phyloP scores from a whole-genome alignment of 2,329 filamentous ascomycete genomes.

The Pestalotiopsis sp. region DNA sequence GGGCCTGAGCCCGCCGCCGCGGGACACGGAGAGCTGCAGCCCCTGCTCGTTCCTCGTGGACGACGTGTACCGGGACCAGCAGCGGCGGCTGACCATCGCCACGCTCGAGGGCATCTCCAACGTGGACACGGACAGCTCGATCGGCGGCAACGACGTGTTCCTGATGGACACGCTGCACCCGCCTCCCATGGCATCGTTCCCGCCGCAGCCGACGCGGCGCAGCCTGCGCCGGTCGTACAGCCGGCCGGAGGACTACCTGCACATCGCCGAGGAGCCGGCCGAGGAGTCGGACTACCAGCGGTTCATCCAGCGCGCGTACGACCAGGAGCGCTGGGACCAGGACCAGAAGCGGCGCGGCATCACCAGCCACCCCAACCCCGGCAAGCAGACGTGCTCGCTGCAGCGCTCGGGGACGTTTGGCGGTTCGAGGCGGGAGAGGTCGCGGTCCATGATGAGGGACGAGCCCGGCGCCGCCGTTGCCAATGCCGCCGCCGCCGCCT shows the following conservation, averaged over 20 bases:
- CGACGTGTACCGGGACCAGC: neutral
- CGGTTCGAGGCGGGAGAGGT: neutral
- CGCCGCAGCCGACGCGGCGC: neutral
- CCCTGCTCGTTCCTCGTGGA: neutral
- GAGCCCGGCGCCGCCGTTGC: neutral
- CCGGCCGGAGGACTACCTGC: conserved; percentile 1
- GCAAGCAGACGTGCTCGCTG: neutral
- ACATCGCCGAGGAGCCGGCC: neutral
- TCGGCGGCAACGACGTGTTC: neutral
- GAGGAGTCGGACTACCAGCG: conserved; percentile 12
- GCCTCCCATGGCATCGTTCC: neutral
- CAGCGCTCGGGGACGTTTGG: conserved; percentile 7
- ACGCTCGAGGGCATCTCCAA: neutral
- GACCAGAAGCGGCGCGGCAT: conserved; percentile 9
- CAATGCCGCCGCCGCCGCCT: neutral
- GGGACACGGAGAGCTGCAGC: neutral
- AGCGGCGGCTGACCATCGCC: conserved; percentile 1
- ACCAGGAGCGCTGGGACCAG: conserved; percentile 10
- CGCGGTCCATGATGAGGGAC: neutral
- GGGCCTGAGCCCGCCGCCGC: neutral
- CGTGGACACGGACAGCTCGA: conserved; percentile 5
- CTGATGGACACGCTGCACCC: neutral
- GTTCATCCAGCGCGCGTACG: conserved; percentile 10
- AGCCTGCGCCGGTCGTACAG: conserved; percentile 9
- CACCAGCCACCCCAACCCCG: neutral